Evolutionary conservation across 768 basidiomycete species (phyloP).

Genomic region (Russula lepida): DNA sequence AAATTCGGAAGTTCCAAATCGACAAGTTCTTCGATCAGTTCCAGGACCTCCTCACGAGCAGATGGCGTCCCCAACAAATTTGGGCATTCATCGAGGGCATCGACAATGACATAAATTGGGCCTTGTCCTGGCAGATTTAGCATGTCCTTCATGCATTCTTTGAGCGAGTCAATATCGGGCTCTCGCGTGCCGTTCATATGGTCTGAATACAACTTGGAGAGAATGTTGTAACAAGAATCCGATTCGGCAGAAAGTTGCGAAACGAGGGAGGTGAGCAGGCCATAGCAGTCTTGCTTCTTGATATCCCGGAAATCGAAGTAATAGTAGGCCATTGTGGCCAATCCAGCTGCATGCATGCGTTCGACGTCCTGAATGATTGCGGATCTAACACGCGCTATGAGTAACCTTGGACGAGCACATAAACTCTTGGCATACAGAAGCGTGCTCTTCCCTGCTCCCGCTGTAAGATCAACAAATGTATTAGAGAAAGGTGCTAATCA

Average conservation of each 20-base stretch:
- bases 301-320: constrained; percentile 9
- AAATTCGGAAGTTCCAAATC: neutral
- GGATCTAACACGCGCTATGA: neutral
- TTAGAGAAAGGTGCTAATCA: no score
- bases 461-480: neutral
- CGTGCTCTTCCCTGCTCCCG: constrained; percentile 1
- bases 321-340: constrained; percentile 3
- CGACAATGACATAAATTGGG: neutral
- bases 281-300: neutral
- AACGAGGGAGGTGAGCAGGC: constrained; percentile 1
- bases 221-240: neutral
- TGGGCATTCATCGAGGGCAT: neutral
- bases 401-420: neutral
- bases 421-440: neutral
- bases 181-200: neutral
- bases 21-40: neutral
- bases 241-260: neutral
- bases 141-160: neutral
- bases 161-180: neutral
- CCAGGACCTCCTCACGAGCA: neutral
- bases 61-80: neutral
- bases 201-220: neutral
- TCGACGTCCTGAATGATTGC: neutral
- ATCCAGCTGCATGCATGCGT: neutral
- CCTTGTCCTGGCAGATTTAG: neutral